phyloP scores from a whole-genome alignment of 73 alveolate genomes.

The Tetrahymena borealis region DNA sequence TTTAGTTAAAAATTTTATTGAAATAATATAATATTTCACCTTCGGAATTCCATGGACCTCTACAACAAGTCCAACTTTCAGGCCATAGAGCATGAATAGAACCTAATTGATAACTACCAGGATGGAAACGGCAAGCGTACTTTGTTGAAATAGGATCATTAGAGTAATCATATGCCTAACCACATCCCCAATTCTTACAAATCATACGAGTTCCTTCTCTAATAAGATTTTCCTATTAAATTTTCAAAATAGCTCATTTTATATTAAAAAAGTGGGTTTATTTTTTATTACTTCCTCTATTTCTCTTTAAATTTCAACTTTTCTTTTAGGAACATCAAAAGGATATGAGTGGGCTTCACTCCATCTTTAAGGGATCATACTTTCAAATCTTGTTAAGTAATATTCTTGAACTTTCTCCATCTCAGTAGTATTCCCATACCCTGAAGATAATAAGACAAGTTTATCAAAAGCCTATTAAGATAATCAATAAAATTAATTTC shows the following conservation, averaged over 20 bases:
- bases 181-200: slow-evolving; percentile 81
- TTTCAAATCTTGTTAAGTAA: slow-evolving; percentile 25
- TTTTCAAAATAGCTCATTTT: neutral
- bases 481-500: neutral
- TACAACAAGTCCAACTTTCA: slow-evolving; percentile 98
- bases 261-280: neutral
- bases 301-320: slow-evolving; percentile 30
- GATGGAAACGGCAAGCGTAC: slow-evolving; percentile 83
- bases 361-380: slow-evolving; percentile 38
- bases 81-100: slow-evolving; percentile 97
- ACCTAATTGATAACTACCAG: slow-evolving; percentile 95
- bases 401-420: slow-evolving; percentile 54
- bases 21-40: slow-evolving; percentile 3
- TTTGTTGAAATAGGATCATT: slow-evolving; percentile 50
- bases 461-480: slow-evolving; percentile 60
- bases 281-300: neutral
- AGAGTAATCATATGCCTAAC: slow-evolving; percentile 69
- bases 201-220: slow-evolving; percentile 5
- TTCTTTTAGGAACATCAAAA: slow-evolving; percentile 55
- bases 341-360: slow-evolving; percentile 51
- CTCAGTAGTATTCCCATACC: slow-evolving; percentile 78
- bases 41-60: slow-evolving; percentile 88
- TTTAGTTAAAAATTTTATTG: neutral
- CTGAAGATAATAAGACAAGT: slow-evolving; percentile 65
- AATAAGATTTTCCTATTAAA: neutral